Base-by-base conservation (phyloP, 2,329 filamentous ascomycete genomes). In the Cryphonectria nitschkei region DNA sequence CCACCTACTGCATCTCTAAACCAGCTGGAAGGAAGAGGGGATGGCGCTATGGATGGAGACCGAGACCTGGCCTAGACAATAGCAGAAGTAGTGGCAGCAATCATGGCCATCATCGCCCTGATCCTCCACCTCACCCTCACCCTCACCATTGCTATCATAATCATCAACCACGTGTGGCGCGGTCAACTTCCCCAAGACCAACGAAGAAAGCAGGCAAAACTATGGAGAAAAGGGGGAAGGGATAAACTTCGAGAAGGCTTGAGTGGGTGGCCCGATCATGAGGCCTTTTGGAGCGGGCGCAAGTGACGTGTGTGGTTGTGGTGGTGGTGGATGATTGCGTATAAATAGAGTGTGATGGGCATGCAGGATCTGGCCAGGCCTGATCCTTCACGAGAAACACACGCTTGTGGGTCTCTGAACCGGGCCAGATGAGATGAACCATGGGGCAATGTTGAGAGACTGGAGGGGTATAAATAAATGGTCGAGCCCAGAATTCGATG, bases 301-400 rank as follows among this genome's bases (percentile, higher is more conserved):
- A 63, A 22, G 43, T 50, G 62, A 46, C 62, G 29, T 43, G 29
- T 60, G 58, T 50, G 22, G 22, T 22, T 5, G 46, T 50, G 43
- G 14, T 46, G 16, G 43, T 43, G 41, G 63, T 65, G 63, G 63
- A 65, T 43, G 43, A 26, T 26, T 6, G 29, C 43, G 63, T 65
- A 65, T 65, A 50, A 52, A 65, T 65, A 65, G 63, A 65, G 63
- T 52, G 43, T 50, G 43, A 26, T 32, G 26, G 63, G 26, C 63
- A 34, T 65, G 63, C 63, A 65, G 63, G 63, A 65, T 65, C 39
- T 65, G 63, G 63, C 63, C 63, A 16, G 43, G 29, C 63, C 39
- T 19, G 43, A 50, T 65, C 41, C 63, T 65, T 52, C 43, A 26
- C 39, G 13, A 14, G 19, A 22, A 13, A 41, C 14, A 39, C 62